Evolutionary conservation across 2,329 filamentous ascomycete genomes (phyloP), one percentile per base, ranked within the genome.

Genomic region (Ophiostoma fasciatum): DNA sequence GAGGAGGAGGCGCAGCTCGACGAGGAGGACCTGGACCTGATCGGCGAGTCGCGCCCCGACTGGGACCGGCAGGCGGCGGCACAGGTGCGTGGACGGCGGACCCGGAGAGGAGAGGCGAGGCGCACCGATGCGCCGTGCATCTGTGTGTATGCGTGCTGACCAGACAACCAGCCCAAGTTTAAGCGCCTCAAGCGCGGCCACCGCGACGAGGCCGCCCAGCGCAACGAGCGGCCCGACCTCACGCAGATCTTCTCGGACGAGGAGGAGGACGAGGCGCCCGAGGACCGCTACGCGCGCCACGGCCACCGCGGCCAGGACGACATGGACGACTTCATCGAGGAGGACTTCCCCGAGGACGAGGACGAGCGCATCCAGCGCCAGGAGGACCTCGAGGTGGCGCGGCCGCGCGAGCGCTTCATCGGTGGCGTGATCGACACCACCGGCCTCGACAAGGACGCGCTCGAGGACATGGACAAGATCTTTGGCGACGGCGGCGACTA

Each of bases 401-500:
- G 84, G 27, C 83, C 87, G 1, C 74, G 76, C 37, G 74, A 81
- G 44, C 73, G 74, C 39, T 75, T 79, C 44, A 73, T 78, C 27
- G 66, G 75, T 20, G 70, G 74, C 21, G 72, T 80, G 10, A 71
- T 87, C 19, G 83, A 93, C 52, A 81, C 79, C 8, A 74, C 82
- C 6, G 85, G 87, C 2, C 70, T 98, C 17, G 87, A 94, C 52
- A 87, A 94, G 55, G 83, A 87, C 49, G 82, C 87, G 4, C 68
- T 96, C 25, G 88, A 96, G 53, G 90, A 96, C 52, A 93, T 96
- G 80, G 80, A 90, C 48, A 80, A 79, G 38, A 94, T 94, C 26
- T 98, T 98, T 48, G 90, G 90, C 42, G 84, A 93, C 51, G 88
- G 90, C 38, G 84, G 83, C 45, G 90, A 98, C 51, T 98, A 96